These are phyloP conservation scores for Helminthosporium solani DNA, from an alignment of 2,329 filamentous ascomycete species.

Conservation along the genomic window DNA sequence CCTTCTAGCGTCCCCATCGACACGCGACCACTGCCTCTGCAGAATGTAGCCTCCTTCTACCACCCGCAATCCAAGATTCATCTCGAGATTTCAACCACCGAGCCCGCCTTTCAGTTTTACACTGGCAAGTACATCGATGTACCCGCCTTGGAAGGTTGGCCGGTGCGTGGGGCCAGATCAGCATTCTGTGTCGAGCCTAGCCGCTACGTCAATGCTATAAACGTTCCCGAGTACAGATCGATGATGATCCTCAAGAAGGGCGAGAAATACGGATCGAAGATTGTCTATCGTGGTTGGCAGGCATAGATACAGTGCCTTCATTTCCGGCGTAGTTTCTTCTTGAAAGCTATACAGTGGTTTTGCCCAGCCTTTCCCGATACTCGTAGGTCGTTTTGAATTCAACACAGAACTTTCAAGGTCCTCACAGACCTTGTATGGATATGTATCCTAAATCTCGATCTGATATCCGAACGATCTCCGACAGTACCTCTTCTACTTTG, in stretches of 20 bases:
- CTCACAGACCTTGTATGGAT: not conserved
- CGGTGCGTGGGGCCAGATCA: conserved; percentile 65
- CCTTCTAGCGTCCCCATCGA: conserved; percentile 54
- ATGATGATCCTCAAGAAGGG: conserved; percentile 84
- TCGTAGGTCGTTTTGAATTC: not conserved
- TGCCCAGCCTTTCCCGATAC: not conserved
- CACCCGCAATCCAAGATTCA: conserved; percentile 75
- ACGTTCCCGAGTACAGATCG: conserved; percentile 74
- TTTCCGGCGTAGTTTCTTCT: not conserved
- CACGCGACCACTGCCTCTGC: conserved; percentile 59
- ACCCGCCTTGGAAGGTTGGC: conserved; percentile 59
- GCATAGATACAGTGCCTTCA: conserved; percentile 30
- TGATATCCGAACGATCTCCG: not conserved
- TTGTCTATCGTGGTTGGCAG: conserved; percentile 84
- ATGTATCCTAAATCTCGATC: not conserved
- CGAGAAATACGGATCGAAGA: conserved; percentile 75
- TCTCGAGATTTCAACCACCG: conserved; percentile 84
- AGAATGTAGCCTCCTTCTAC: conserved; percentile 67
- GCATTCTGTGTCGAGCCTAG: conserved; percentile 93
- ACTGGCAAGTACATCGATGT: conserved; percentile 84
- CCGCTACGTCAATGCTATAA: conserved; percentile 85
- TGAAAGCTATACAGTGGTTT: not conserved
- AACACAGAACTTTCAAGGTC: not conserved
- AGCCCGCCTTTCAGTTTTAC: conserved; percentile 97
- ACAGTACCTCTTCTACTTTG: not conserved